phyloP scores from a whole-genome alignment of 2,329 filamentous ascomycete species.

The Nemania abortiva region DNA sequence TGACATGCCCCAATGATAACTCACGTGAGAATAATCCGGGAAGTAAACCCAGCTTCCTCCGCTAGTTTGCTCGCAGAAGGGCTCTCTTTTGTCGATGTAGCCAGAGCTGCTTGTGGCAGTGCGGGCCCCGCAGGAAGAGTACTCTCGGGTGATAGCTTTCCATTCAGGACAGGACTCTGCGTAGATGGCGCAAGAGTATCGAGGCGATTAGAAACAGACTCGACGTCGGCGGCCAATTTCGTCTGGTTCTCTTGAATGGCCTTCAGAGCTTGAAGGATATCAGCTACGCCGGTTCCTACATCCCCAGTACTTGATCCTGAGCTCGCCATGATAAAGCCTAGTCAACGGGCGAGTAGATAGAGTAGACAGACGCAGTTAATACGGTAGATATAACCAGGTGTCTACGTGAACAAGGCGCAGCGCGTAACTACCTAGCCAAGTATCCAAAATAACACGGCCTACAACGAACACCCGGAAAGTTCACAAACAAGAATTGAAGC shows the following conservation, averaged over 20 bases:
- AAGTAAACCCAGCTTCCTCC: slow-evolving; percentile 62
- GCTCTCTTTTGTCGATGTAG: slow-evolving; percentile 42
- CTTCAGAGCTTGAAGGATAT: slow-evolving; percentile 49
- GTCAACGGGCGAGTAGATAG: slow-evolving; percentile 16
- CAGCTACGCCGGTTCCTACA: slow-evolving; percentile 43
- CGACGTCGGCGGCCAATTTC: slow-evolving; percentile 47
- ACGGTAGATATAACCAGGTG: slow-evolving; percentile 3
- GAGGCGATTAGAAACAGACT: slow-evolving; percentile 48
- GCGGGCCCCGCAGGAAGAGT: slow-evolving; percentile 32
- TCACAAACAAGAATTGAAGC: slow-evolving; percentile 19
- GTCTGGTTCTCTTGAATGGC: slow-evolving; percentile 49
- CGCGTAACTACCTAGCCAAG: slow-evolving; percentile 1
- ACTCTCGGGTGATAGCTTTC: slow-evolving; percentile 37
- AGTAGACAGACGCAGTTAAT: slow-evolving; percentile 11
- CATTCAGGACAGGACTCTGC: slow-evolving; percentile 38
- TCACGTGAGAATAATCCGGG: slow-evolving; percentile 68
- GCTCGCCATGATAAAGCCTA: slow-evolving; percentile 45
- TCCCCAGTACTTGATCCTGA: slow-evolving; percentile 39
- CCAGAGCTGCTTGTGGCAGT: slow-evolving; percentile 41
- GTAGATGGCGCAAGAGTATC: slow-evolving; percentile 47
- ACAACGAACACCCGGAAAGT: slow-evolving; percentile 2
- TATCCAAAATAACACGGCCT: not conserved
- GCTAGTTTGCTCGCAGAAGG: slow-evolving; percentile 45
- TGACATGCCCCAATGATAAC: slow-evolving; percentile 24
- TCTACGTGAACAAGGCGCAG: slow-evolving; percentile 10